phyloP scores from a whole-genome alignment of 1,284 basidiomycete species.

The Cryptococcus hybrid region DNA sequence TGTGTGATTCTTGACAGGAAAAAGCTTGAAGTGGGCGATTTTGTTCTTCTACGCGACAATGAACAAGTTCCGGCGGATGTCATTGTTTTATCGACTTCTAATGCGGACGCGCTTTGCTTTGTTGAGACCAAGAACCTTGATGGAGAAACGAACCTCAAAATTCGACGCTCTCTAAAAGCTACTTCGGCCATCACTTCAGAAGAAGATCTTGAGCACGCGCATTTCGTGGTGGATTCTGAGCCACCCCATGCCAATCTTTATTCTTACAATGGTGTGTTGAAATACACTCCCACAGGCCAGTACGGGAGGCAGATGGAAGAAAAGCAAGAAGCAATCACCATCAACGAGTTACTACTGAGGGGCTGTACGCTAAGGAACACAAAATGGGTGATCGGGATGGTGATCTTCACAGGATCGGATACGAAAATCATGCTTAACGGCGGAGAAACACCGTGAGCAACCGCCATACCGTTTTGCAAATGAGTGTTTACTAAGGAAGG shows the following conservation, averaged over 20 bases:
- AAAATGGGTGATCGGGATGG: slow-evolving; percentile 89
- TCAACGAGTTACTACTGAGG: slow-evolving; percentile 90
- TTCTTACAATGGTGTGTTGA: slow-evolving; percentile 79
- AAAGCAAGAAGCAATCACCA: slow-evolving; percentile 59
- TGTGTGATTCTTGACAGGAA: slow-evolving; percentile 57
- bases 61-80: slow-evolving; percentile 97
- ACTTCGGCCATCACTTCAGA: slow-evolving; percentile 77
- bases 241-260: slow-evolving; percentile 93
- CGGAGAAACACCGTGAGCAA: slow-evolving; percentile 67
- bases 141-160: slow-evolving; percentile 95
- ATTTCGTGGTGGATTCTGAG: slow-evolving; percentile 87
- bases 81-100: slow-evolving; percentile 73
- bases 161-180: slow-evolving; percentile 71
- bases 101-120: slow-evolving; percentile 77
- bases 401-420: slow-evolving; percentile 91
- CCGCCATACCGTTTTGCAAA: background rate
- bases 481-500: background rate
- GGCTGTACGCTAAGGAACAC: slow-evolving; percentile 94
- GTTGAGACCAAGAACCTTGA: slow-evolving; percentile 95
- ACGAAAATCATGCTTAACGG: slow-evolving; percentile 99
- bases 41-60: slow-evolving; percentile 59
- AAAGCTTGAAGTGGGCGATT: slow-evolving; percentile 97
- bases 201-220: slow-evolving; percentile 84
- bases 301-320: slow-evolving; percentile 26
- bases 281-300: slow-evolving; percentile 55